Base-by-base conservation (phyloP, 164 flowering plant genomes). In the Amborella trichopoda region DNA sequence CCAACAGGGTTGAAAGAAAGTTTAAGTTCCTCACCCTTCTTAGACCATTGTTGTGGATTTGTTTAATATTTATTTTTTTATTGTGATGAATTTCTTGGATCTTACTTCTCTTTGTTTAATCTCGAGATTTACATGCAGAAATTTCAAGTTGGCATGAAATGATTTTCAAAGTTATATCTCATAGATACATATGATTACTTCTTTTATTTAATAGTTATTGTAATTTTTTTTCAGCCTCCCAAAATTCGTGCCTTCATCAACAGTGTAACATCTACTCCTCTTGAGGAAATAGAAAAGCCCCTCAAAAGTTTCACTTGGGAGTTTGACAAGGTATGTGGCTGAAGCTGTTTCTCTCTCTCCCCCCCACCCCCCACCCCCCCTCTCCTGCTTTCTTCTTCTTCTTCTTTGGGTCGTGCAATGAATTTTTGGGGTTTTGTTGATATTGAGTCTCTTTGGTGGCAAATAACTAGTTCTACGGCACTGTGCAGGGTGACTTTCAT, bases 401-500 rank as follows among this genome's bases (percentile, higher is more conserved):
- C 8, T 26, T 3, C 3, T 26, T 50, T n/a, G 5, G 38, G 23
- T 2, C 9, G 22, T 52, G 28, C 16, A 8, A n/a, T n/a, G 26
- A 8, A 5, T 19, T 13, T 22, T 22, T 4, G 24, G 12, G 21
- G 8, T 22, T 17, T 4, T 28, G 4, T n/a, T 32, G 19, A 17
- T 17, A 42, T 11, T 22, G 10, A n/a, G n/a, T n/a, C n/a, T 43
- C 52, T 27, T 39, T 30, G 23, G 40, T n/a, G 17, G 19, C 1
- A 4, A 53, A 30, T 12, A 30, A 18, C 45, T 41, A 48, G 26
- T 40, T 50, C 55, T 49, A 49, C 36, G 8, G 25, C 17, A 3
- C 3, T 16, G 18, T 40, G 30, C 89, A 90, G 98, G 98, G 98
- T 21, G 94, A 90, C 64, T 90, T 86, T 50, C 84, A 90, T 66